A percentile compares a stretch with the other conserved stretches of the same genome.
Evolutionary conservation across 2,329 filamentous ascomycete species (phyloP).

Genomic region (Thielaviopsis ethacetica): DNA sequence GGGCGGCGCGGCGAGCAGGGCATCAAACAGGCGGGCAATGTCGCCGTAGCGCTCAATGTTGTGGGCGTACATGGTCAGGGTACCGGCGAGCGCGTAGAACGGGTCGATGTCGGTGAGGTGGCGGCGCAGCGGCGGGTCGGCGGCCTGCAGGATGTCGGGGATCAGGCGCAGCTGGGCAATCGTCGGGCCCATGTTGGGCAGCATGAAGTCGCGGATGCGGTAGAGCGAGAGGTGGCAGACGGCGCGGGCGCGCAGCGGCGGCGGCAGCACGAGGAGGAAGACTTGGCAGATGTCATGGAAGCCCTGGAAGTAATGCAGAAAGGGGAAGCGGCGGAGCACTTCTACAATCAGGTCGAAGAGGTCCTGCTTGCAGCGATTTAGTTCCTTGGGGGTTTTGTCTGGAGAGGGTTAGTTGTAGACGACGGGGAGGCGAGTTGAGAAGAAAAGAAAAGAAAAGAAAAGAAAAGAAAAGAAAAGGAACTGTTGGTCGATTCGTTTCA

Average conservation of each 20-base stretch:
- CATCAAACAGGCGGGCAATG: slow-evolving; percentile 85
- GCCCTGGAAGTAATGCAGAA: slow-evolving; percentile 91
- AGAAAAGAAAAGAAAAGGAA: background rate
- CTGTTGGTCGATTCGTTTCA: too few relatives aligned
- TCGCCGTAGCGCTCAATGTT: slow-evolving; percentile 81
- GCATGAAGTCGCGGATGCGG: slow-evolving; percentile 94
- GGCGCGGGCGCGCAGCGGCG: slow-evolving; percentile 39
- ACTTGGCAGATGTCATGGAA: slow-evolving; percentile 98
- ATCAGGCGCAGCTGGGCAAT: slow-evolving; percentile 75
- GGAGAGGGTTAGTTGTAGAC: background rate
- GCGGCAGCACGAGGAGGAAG: slow-evolving; percentile 67
- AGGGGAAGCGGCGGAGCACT: slow-evolving; percentile 64
- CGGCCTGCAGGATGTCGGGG: slow-evolving; percentile 58
- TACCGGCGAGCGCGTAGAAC: slow-evolving; percentile 86
- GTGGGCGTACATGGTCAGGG: slow-evolving; percentile 90
- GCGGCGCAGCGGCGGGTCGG: slow-evolving; percentile 52
- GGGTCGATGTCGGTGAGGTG: slow-evolving; percentile 70
- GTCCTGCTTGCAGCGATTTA: slow-evolving; percentile 55
- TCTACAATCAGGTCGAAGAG: slow-evolving; percentile 67
- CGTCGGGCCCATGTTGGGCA: slow-evolving; percentile 68
- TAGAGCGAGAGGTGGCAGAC: slow-evolving; percentile 73
- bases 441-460: background rate
- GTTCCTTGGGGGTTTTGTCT: slow-evolving; percentile 38
- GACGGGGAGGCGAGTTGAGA: background rate
- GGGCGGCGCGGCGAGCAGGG: slow-evolving; percentile 73